A percentile compares a stretch with the other conserved stretches of the same genome.
Conservation (phyloP, 352 stramenopile genomes). For the Phytophthora pistaciae region DNA sequence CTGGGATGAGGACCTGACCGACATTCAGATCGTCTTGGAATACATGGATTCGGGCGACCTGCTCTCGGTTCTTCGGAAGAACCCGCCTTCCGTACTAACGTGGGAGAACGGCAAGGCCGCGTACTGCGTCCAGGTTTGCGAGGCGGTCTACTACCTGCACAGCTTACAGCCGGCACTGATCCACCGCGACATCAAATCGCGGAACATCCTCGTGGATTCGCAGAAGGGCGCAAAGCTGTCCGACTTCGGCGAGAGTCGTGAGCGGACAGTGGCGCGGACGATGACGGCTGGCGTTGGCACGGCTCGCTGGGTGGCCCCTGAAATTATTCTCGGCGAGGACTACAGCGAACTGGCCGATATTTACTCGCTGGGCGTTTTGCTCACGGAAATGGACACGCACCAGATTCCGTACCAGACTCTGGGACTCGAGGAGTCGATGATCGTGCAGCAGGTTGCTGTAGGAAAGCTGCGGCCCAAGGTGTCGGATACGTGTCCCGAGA, state of each 20-base stretch:
- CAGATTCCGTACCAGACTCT: slow-evolving; percentile 77
- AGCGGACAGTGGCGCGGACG: slow-evolving; percentile 77
- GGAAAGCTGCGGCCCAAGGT: slow-evolving; percentile 83
- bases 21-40: slow-evolving; percentile 85
- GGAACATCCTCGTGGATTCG: slow-evolving; percentile 90
- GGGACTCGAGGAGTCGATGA: slow-evolving; percentile 79
- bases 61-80: slow-evolving; percentile 63
- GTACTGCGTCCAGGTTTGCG: slow-evolving; percentile 83
- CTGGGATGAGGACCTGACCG: slow-evolving; percentile 73
- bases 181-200: slow-evolving; percentile 93
- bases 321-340: slow-evolving; percentile 84
- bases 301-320: slow-evolving; percentile 76
- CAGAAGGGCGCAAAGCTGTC: slow-evolving; percentile 79
- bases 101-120: slow-evolving; percentile 72
- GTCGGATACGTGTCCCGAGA: slow-evolving; percentile 78
- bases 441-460: slow-evolving; percentile 83
- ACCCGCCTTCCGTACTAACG: slow-evolving; percentile 51
- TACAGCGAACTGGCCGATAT: slow-evolving; percentile 80
- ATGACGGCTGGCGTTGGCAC: slow-evolving; percentile 84
- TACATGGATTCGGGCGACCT: slow-evolving; percentile 84
- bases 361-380: slow-evolving; percentile 77
- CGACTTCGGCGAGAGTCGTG: slow-evolving; percentile 79
- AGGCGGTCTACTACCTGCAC: slow-evolving; percentile 91
- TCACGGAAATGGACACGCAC: slow-evolving; percentile 79
- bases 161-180: slow-evolving; percentile 88